Percentiles rank a stretch among this genome's conserved stretches.
Conservation (phyloP, 306 rosid genomes). For the Fragaria ananassa region DNA sequence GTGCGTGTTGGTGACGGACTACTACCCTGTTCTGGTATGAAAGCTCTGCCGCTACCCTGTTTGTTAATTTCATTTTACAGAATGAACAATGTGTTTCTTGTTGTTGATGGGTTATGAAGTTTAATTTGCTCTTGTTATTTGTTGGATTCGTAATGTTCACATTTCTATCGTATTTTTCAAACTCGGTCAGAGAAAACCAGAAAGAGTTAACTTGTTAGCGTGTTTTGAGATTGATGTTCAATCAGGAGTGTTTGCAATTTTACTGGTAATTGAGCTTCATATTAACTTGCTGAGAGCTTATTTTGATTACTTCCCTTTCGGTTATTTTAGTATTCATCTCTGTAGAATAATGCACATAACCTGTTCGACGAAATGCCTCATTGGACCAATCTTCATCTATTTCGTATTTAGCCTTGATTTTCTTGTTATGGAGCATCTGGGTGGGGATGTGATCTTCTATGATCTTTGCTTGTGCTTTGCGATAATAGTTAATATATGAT, state of each 20-base stretch:
- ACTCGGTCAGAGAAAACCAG: too few species aligned
- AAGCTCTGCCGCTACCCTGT: background rate
- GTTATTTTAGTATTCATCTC: background rate
- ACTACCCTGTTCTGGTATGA: too few species aligned
- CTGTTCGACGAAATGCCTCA: background rate
- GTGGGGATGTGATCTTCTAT: too few species aligned
- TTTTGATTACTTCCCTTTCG: background rate
- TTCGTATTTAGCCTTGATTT: background rate
- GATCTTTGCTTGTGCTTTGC: too few species aligned
- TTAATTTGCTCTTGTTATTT: background rate
- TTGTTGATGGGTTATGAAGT: background rate
- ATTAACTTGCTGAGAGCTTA: background rate
- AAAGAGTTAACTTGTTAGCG: too few species aligned
- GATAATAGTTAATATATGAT: too few species aligned
- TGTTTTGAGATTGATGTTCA: too few species aligned
- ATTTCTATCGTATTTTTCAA: background rate
- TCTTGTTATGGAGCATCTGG: background rate
- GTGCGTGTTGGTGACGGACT: too few species aligned
- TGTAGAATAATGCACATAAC: background rate
- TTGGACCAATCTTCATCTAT: too few species aligned
- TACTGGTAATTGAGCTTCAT: background rate
- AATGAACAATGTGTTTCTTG: background rate
- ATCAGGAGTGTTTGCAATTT: background rate
- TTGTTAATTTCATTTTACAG: background rate
- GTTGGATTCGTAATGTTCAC: background rate